Percentiles rank a stretch among this genome's conserved stretches.
Evolutionary conservation across 2,329 filamentous ascomycete species (phyloP).

Genomic region (Leptosphaerulina australis): DNA sequence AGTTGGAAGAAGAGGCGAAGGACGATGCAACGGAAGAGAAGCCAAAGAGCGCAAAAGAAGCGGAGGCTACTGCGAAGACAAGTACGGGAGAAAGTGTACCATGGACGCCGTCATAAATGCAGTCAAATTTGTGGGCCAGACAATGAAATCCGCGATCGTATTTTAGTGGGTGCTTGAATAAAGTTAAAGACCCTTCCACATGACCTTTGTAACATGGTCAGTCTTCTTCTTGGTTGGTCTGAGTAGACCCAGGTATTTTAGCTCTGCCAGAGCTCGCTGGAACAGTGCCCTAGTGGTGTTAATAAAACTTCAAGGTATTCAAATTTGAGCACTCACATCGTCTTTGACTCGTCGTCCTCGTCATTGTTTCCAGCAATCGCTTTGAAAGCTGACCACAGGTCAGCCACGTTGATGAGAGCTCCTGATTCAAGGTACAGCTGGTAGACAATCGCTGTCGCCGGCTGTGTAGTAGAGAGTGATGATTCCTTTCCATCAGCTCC

Average conservation of each 20-base stretch:
- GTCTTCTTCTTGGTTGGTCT: conserved; percentile 89
- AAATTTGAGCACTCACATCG: conserved; percentile 46
- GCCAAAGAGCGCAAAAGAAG: conserved; percentile 4
- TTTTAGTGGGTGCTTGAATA: conserved; percentile 2
- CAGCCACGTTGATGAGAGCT: conserved; percentile 75
- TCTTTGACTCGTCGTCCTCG: conserved; percentile 55
- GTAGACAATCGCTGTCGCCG: conserved; percentile 75
- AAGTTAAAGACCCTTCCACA: conserved; percentile 73
- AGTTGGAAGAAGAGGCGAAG: conserved; percentile 10
- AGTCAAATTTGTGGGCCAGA: conserved; percentile 21
- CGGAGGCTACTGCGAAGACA: conserved; percentile 12
- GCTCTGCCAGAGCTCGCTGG: conserved; percentile 82
- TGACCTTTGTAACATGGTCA: conserved; percentile 86
- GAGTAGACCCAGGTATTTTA: conserved; percentile 84
- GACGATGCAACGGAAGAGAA: conserved; percentile 11
- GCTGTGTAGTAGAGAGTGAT: conserved; percentile 65
- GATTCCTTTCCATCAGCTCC: conserved; percentile 47
- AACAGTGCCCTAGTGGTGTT: conserved; percentile 66
- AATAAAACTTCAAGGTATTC: not conserved
- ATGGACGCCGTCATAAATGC: conserved; percentile 26
- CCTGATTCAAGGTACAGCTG: conserved; percentile 80
- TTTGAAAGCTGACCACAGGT: conserved; percentile 79
- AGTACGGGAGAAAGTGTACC: conserved; percentile 8
- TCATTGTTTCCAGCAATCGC: conserved; percentile 62
- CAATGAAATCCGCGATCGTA: not conserved